Evolutionary conservation across 345 rosid species (phyloP).

Genomic region (Geranium brycei): DNA sequence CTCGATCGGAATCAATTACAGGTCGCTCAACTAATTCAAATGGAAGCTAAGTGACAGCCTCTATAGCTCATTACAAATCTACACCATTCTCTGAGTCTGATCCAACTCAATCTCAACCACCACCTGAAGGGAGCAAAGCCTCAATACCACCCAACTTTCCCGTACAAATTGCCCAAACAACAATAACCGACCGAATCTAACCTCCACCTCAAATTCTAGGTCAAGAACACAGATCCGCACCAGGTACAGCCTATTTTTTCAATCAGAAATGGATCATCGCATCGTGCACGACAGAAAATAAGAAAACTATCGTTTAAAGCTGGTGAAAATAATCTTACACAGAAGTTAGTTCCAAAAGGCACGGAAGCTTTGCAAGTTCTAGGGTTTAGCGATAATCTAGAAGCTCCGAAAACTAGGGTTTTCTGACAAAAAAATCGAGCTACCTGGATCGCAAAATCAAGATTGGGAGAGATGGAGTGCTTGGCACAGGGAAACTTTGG

Average conservation of each 20-base stretch:
- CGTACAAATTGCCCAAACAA: constrained; percentile 4
- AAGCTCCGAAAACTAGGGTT: constrained; percentile 17
- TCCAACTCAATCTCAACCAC: constrained; percentile 9
- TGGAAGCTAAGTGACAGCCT: constrained; percentile 4
- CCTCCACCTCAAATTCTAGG: constrained; percentile 3
- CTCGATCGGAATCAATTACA: constrained; percentile 6
- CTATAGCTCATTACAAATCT: constrained; percentile 3
- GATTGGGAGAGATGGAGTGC: not conserved
- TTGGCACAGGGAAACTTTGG: constrained; percentile 2
- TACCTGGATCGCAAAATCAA: constrained; percentile 3
- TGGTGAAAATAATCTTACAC: not conserved
- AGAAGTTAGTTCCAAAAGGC: not conserved
- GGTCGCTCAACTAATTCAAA: constrained; percentile 9
- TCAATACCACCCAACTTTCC: constrained; percentile 1
- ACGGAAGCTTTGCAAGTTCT: constrained; percentile 5
- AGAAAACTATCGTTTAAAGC: not conserved
- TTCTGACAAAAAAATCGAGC: constrained; percentile 8
- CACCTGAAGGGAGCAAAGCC: not conserved
- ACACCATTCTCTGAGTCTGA: constrained; percentile 14
- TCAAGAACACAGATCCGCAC: constrained; percentile 4
- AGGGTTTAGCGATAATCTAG: constrained; percentile 19
- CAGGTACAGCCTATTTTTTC: not conserved
- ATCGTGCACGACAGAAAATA: constrained; percentile 9
- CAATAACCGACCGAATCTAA: constrained; percentile 1
- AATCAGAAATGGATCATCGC: not conserved